Conservation (phyloP, 2,329 filamentous ascomycete genomes). For the Arthrobotrys musiformis region DNA sequence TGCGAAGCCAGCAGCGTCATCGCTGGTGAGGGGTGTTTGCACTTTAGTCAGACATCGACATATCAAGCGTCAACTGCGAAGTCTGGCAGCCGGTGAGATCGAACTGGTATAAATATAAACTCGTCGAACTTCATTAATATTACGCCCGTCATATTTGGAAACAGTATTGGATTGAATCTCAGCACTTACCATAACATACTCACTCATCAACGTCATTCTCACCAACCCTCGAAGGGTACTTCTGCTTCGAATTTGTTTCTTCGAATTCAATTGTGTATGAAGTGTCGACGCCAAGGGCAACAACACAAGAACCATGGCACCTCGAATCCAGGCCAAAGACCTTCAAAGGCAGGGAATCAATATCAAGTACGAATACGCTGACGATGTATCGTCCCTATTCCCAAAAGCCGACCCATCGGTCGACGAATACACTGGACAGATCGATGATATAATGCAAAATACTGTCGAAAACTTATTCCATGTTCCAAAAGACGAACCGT, state of each 20-base stretch:
- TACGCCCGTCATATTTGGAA: not conserved
- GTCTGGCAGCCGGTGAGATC: not conserved
- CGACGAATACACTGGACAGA: slow-evolving; percentile 37
- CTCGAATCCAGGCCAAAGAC: slow-evolving; percentile 46
- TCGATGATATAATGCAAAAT: slow-evolving; percentile 38
- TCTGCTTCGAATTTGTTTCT: not conserved
- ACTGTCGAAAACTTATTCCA: slow-evolving; percentile 31
- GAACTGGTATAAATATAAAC: not conserved
- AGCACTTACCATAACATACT: not conserved
- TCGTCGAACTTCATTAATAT: not conserved
- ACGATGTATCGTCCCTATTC: slow-evolving; percentile 37
- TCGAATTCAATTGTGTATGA: not conserved
- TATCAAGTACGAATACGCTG: slow-evolving; percentile 45
- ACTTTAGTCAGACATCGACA: not conserved
- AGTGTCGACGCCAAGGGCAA: slow-evolving; percentile 9
- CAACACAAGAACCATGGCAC: slow-evolving; percentile 35
- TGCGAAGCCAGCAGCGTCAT: slow-evolving; percentile 43
- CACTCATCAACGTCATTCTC: not conserved
- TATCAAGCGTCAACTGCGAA: not conserved
- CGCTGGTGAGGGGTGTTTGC: not conserved
- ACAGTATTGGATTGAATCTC: too few relatives aligned
- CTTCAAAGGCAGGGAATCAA: slow-evolving; percentile 33
- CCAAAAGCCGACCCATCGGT: not conserved
- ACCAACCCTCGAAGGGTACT: not conserved
- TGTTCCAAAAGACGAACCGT: slow-evolving; percentile 20